These are phyloP conservation scores for Populus deltoides DNA, from an alignment of 345 rosid genomes.

Conservation along the genomic window DNA sequence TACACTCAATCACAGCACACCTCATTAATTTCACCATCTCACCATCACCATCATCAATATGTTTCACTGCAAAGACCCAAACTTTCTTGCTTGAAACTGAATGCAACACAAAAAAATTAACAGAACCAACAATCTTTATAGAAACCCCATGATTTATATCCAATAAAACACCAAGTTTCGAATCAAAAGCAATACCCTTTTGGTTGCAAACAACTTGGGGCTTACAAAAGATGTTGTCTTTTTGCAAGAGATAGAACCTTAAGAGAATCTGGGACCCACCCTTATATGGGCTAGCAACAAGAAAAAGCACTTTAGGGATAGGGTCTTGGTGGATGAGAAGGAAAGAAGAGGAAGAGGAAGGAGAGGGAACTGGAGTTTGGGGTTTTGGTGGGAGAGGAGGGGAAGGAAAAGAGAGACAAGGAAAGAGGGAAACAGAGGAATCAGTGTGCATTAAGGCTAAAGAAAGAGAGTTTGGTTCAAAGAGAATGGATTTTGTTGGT, in stretches of 20 bases:
- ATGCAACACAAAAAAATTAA: slow-evolving; percentile 62
- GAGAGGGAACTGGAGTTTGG: slow-evolving; percentile 27
- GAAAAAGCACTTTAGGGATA: slow-evolving; percentile 41
- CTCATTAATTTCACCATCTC: slow-evolving; percentile 60
- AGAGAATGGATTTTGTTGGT: slow-evolving; percentile 44
- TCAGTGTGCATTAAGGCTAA: slow-evolving; percentile 65
- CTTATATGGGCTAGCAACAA: slow-evolving; percentile 51
- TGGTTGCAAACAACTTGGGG: slow-evolving; percentile 55
- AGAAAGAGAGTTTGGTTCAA: slow-evolving; percentile 63
- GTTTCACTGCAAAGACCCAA: slow-evolving; percentile 56
- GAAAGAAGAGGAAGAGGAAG: slow-evolving; percentile 34
- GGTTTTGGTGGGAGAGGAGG: slow-evolving; percentile 38
- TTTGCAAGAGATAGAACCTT: slow-evolving; percentile 39
- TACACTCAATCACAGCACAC: slow-evolving; percentile 67
- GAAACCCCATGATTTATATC: slow-evolving; percentile 57
- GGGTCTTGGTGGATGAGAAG: slow-evolving; percentile 11
- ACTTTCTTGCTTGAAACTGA: slow-evolving; percentile 57
- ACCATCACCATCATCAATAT: slow-evolving; percentile 30
- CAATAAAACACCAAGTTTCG: slow-evolving; percentile 55
- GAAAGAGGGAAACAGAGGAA: slow-evolving; percentile 62
- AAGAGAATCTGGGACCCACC: slow-evolving; percentile 61
- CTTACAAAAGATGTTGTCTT: slow-evolving; percentile 37
- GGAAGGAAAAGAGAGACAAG: slow-evolving; percentile 43
- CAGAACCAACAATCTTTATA: slow-evolving; percentile 58
- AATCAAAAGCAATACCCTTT: slow-evolving; percentile 54